Percentiles rank a stretch among this genome's conserved stretches.
These are phyloP conservation scores for Phytophthora quininea DNA, from an alignment of 352 stramenopile genomes.

Conservation along the genomic window DNA sequence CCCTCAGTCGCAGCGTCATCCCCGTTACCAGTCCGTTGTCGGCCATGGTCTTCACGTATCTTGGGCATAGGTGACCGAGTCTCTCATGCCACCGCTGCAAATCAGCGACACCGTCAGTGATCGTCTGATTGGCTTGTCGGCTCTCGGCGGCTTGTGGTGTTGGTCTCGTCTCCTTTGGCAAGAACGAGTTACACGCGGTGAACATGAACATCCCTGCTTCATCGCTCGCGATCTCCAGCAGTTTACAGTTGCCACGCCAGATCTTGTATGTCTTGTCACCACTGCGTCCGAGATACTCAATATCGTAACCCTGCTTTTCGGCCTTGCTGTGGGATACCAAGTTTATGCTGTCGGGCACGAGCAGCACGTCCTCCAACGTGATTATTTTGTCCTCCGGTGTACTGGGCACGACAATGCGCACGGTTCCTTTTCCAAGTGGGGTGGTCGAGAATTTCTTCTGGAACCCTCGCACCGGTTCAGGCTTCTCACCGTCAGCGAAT, in stretches of 20 bases:
- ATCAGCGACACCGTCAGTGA: background rate
- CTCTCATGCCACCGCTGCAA: constrained; percentile 11
- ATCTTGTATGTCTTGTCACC: constrained; percentile 7
- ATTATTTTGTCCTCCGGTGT: background rate
- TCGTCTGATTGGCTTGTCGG: background rate
- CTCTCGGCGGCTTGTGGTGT: background rate
- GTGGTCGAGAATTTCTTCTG: constrained; percentile 1
- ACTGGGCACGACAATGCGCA: constrained; percentile 1
- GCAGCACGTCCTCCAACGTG: background rate
- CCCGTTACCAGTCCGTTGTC: background rate
- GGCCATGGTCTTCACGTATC: constrained; percentile 4
- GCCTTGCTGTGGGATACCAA: background rate
- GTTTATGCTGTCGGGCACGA: constrained; percentile 1
- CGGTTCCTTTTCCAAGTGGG: constrained; percentile 1
- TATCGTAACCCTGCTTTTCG: background rate
- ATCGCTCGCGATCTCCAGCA: constrained; percentile 1
- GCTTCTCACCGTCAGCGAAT: background rate
- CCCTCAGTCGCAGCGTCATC: background rate
- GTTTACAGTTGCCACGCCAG: background rate
- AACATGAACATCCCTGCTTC: constrained; percentile 10
- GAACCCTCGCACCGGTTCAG: constrained; percentile 5
- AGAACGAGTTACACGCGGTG: constrained; percentile 3
- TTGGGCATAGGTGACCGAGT: constrained; percentile 14
- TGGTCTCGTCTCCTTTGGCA: background rate
- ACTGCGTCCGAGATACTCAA: background rate